Conservation (phyloP, 2,329 filamentous ascomycete species). For the Pleomassaria siparia region DNA sequence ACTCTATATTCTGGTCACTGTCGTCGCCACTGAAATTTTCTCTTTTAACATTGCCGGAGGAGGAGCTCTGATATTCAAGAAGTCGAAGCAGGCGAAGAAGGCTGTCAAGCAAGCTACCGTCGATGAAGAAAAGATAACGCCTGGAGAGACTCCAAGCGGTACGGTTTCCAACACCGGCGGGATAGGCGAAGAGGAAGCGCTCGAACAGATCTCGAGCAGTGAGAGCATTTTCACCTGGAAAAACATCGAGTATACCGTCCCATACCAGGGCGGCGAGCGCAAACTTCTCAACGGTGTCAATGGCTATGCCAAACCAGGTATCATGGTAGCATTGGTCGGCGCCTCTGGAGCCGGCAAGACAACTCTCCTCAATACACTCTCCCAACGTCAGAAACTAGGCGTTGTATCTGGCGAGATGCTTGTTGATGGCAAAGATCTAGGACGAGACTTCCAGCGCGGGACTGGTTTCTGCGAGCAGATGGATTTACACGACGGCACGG, state of each 20-base stretch:
- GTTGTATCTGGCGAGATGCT: constrained; percentile 69
- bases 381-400: constrained; percentile 69
- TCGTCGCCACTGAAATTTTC: constrained; percentile 69
- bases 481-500: constrained; percentile 69
- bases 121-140: constrained; percentile 60
- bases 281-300: constrained; percentile 69
- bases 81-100: constrained; percentile 62
- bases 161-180: constrained; percentile 22
- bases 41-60: constrained; percentile 63
- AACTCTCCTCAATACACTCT: constrained; percentile 75
- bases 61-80: constrained; percentile 73
- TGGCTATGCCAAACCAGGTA: constrained; percentile 77
- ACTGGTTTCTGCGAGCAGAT: constrained; percentile 74
- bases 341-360: constrained; percentile 82
- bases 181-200: constrained; percentile 30
- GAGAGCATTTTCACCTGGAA: constrained; percentile 44
- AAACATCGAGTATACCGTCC: constrained; percentile 66
- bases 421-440: constrained; percentile 66
- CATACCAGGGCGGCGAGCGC: constrained; percentile 63
- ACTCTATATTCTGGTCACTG: constrained; percentile 72
- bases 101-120: constrained; percentile 49
- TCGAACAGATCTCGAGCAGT: constrained; percentile 41
- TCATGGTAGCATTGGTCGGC: constrained; percentile 80
- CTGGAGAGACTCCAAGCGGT: constrained; percentile 28
- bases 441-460: constrained; percentile 65